phyloP scores from a whole-genome alignment of 78 protist species.

The Cavenderia fasciculata region DNA sequence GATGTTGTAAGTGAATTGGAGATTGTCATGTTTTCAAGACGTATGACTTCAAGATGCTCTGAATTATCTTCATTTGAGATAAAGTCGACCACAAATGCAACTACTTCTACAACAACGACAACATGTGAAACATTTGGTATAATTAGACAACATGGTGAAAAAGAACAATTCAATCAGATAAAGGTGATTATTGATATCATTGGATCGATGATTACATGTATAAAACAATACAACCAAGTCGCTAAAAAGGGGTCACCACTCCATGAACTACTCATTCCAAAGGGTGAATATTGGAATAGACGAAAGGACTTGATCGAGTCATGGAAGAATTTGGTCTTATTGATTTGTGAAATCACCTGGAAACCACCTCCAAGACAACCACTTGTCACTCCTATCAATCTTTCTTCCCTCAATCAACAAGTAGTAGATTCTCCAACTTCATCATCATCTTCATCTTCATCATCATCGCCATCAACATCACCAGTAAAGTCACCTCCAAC shows the following conservation, averaged over 20 bases:
- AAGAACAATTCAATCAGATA: neutral
- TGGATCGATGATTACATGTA: neutral
- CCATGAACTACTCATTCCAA: neutral
- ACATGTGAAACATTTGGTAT: neutral
- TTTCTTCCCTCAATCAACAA: neutral
- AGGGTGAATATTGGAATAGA: slow-evolving; percentile 28
- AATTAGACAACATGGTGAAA: neutral
- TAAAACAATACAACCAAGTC: slow-evolving; percentile 21
- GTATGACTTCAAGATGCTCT: slow-evolving; percentile 68
- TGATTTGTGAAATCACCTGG: slow-evolving; percentile 9
- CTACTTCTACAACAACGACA: neutral
- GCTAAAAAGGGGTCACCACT: slow-evolving; percentile 9
- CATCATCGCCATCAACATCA: slow-evolving; percentile 1
- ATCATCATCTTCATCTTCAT: slow-evolving; percentile 6
- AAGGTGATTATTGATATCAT: neutral
- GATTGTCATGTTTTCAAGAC: slow-evolving; percentile 71
- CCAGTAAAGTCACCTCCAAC: neutral
- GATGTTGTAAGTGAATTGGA: slow-evolving; percentile 69
- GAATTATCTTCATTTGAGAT: neutral
- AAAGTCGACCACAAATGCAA: neutral
- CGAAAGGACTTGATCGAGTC: slow-evolving; percentile 23
- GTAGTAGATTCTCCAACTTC: neutral
- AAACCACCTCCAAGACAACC: slow-evolving; percentile 19
- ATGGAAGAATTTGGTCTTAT: slow-evolving; percentile 17
- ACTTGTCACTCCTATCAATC: neutral